phyloP scores from a whole-genome alignment of 129 eudicot species.

The Chrysanthemum makinoi region DNA sequence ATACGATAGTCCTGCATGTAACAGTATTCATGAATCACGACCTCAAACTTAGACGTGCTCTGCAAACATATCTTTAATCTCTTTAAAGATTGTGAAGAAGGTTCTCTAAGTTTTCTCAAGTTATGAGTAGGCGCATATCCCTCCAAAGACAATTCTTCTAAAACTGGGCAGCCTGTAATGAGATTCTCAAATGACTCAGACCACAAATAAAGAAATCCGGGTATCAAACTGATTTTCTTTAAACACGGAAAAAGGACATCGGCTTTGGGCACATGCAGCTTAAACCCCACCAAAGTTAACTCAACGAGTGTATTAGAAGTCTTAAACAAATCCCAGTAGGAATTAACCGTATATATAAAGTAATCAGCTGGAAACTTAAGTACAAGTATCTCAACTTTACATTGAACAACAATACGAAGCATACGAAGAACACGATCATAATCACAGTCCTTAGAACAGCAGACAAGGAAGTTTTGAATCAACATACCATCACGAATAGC shows the following conservation, averaged over 20 bases:
- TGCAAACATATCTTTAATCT: neutral
- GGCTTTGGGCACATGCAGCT: conserved; percentile 10
- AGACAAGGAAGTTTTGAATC: conserved; percentile 6
- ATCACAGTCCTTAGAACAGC: conserved; percentile 16
- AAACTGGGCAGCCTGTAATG: conserved; percentile 21
- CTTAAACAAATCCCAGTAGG: conserved; percentile 23
- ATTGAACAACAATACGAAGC: neutral
- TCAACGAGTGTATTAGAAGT: conserved; percentile 13
- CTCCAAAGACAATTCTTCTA: conserved; percentile 27
- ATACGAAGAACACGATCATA: conserved; percentile 18
- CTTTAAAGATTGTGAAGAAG: conserved; percentile 19
- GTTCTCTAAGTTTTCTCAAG: neutral
- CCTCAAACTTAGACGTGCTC: neutral
- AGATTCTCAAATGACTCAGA: conserved; percentile 6
- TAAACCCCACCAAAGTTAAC: conserved; percentile 20
- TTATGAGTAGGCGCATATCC: neutral
- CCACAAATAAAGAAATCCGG: neutral
- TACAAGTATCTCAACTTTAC: conserved; percentile 14
- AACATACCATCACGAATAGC: conserved; percentile 19
- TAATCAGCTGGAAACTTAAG: conserved; percentile 23
- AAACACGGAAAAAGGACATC: conserved; percentile 20
- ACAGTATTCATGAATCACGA: conserved; percentile 12
- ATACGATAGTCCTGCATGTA: conserved; percentile 19
- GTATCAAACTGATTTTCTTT: conserved; percentile 8
- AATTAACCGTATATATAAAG: neutral